phyloP scores from a whole-genome alignment of 1,284 basidiomycete species.

The Coniferiporia sulphurascens region DNA sequence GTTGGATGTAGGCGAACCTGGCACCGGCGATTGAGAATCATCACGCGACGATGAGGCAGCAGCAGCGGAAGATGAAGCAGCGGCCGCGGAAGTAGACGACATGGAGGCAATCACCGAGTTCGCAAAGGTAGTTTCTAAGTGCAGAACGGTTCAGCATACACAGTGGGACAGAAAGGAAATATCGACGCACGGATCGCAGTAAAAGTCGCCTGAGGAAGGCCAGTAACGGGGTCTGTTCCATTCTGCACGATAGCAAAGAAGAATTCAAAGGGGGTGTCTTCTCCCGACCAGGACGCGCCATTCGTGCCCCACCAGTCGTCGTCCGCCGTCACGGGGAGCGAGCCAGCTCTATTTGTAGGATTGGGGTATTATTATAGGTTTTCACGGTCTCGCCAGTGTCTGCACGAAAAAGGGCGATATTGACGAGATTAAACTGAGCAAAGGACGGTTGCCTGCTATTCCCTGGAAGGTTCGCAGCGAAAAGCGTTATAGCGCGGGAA shows the following conservation, averaged over 20 bases:
- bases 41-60: conserved; percentile 18
- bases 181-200: conserved; percentile 65
- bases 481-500: conserved; percentile 5
- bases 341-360: conserved; percentile 50
- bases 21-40: conserved; percentile 30
- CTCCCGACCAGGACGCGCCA: conserved; percentile 47
- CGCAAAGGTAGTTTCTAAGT: conserved; percentile 64
- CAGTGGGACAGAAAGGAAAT: conserved; percentile 16
- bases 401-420: conserved; percentile 67
- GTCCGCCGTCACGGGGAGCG: conserved; percentile 51
- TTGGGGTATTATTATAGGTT: conserved; percentile 39
- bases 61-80: conserved; percentile 31
- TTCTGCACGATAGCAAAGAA: conserved; percentile 67
- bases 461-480: conserved; percentile 33
- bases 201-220: conserved; percentile 64
- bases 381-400: conserved; percentile 51
- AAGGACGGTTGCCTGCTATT: conserved; percentile 45
- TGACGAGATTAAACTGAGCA: conserved; percentile 43
- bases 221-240: conserved; percentile 45
- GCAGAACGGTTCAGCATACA: neutral
- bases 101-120: conserved; percentile 55
- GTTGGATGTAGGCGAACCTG: conserved; percentile 30
- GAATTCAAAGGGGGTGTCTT: conserved; percentile 56
- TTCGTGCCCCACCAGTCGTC: conserved; percentile 68
- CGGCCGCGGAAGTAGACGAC: conserved; percentile 35